Base-by-base conservation (phyloP, 169 alveolate genomes). In the Babesia ovis region DNA sequence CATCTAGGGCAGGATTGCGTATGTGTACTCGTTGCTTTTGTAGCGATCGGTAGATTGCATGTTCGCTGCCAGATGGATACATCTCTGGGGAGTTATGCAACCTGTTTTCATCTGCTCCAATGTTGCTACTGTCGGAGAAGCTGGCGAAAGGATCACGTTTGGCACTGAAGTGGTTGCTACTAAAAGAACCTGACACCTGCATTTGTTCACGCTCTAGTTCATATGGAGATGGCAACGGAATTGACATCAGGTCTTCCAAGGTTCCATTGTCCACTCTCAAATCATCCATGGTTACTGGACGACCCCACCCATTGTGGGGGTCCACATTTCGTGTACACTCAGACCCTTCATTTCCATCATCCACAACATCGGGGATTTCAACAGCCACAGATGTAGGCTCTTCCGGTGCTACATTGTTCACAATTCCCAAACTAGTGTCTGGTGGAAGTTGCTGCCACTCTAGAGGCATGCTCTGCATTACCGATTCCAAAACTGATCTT, bases 401-500 rank as follows among this genome's bases (percentile, higher is more conserved):
- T 5, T 48, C 14, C 27, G 20, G 20, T 8, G 20, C 20, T 5
- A 8, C 12, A 48, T 48, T 20, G 27, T 18, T 48, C 27, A 18
- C 27, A 18, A 48, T 48, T 8, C 20, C 27, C 20, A 18, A 12
- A 6, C 12, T 20, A 20, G 56, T 48, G 32, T 6, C 20, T 8
- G 46, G n/a, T 39, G 46, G 46, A 8, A 9, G 46, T 9, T 39
- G n/a, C n/a, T 39, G n/a, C 14, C n/a, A 39, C 5, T 6, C 32
- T 18, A 48, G 12, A 6, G 56, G 56, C 56, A 9, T 25, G 70
- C 45, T 16, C 5, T 64, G 53, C 42, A 34, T 11, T n/a, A 64
- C 29, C 4, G 74, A 2, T 12, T 64, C 74, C 62, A 64, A 42
- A 20, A 64, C 35, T 14, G 74, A 64, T 1, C 74, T 29, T n/a